Conservation (phyloP, 768 basidiomycete genomes). For the Mycena polygramma region DNA sequence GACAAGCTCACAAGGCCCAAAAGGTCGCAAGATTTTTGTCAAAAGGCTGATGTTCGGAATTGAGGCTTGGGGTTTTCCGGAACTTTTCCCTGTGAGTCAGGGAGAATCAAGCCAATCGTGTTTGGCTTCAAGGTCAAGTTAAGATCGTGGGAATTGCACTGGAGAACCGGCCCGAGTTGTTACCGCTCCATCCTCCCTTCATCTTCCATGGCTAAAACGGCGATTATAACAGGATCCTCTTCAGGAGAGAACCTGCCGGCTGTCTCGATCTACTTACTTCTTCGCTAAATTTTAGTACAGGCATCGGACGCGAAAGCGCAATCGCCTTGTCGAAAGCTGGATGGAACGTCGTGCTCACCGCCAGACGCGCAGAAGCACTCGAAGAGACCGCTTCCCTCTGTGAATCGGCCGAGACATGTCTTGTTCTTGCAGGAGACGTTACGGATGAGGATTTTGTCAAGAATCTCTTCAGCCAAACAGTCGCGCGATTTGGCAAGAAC, state of each 20-base stretch:
- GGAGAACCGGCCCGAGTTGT: too few species aligned
- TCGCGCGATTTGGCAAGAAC: conserved; percentile 67
- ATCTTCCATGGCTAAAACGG: conserved; percentile 42
- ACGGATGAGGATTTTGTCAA: conserved; percentile 73
- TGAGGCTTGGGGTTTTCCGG: too few species aligned
- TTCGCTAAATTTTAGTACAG: conserved; percentile 39
- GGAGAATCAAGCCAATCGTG: too few species aligned
- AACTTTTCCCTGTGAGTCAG: too few species aligned
- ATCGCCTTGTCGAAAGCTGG: conserved; percentile 73
- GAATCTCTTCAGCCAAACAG: conserved; percentile 66
- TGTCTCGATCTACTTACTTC: conserved; percentile 14
- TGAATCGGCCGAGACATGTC: conserved; percentile 45
- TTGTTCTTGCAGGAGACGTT: conserved; percentile 75
- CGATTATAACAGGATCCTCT: conserved; percentile 62
- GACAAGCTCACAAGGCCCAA: too few species aligned
- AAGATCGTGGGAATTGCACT: not conserved
- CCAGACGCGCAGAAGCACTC: conserved; percentile 69
- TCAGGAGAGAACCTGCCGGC: conserved; percentile 59
- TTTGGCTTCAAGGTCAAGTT: too few species aligned
- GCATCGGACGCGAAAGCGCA: conserved; percentile 77
- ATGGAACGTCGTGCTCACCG: conserved; percentile 78
- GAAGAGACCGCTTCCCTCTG: conserved; percentile 67
- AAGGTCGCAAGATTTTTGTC: too few species aligned
- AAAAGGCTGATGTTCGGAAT: too few species aligned
- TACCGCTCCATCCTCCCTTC: too few species aligned